Evolutionary conservation across 2,329 filamentous ascomycete genomes (phyloP), one percentile per base, ranked within the genome.

Genomic region (Macrophomina pseudophaseolina): DNA sequence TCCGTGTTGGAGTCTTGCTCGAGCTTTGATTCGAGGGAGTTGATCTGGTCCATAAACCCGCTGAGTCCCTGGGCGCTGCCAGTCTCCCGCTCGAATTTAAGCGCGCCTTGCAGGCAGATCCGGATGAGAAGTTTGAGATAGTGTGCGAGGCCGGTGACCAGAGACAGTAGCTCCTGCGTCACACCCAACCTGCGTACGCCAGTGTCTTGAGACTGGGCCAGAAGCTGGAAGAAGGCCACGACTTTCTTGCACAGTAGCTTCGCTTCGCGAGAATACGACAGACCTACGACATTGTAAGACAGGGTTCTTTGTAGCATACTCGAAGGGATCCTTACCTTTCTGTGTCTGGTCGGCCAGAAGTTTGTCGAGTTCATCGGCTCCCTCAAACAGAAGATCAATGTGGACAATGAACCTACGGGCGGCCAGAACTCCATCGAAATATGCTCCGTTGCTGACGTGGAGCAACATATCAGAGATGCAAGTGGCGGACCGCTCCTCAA

Each of bases 191-290:
- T 95, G 67, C 92, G 87, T 44, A 92, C 89, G n/a, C 91, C 92
- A 8, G 90, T 92, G 74, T 97, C 94, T 76, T 98, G 94, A 1
- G 94, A 95, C 78, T 97, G 97, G 5, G 94, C 97, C 8, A 99
- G 85, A 18, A 99, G 83, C 12, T 93, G 93, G 78, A 99, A 99
- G 83, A 99, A 99, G 32, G 94, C 92, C 5, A 99, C 95, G 65
- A 99, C 97, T 80, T 99, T 99, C 80, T 99, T 99, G 84, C 95
- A 99, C n/a, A 99, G 87, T 60, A 99, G 85, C 80, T 99, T 99
- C n/a, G 95, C 92, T 82, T 99, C 95, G 73, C 95, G 89, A 18
- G 91, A 91, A 76, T 98, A 99, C 9, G 93, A 92, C 68, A 99
- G 85, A 69, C 91, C 93, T 91, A 76, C 71, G 48, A n/a, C 69